These are phyloP conservation scores for Perkinsus olseni DNA, from an alignment of 169 alveolate species.

Conservation along the genomic window DNA sequence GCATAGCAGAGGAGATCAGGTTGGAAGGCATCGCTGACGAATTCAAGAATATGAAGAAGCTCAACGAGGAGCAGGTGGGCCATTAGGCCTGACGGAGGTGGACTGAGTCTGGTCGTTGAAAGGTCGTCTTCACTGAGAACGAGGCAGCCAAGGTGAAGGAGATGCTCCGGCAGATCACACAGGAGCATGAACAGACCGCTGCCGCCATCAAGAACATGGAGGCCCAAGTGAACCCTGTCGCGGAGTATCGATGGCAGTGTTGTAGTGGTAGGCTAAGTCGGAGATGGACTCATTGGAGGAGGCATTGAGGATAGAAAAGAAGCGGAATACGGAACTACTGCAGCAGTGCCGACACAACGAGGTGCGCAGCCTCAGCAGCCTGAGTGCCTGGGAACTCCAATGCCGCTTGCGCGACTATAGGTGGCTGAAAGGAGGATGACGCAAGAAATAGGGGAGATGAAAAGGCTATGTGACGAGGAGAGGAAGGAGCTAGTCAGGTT, in stretches of 20 bases:
- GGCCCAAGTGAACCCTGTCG: background rate
- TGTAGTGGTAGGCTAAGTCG: background rate
- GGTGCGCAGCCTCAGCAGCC: no score
- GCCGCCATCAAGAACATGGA: background rate
- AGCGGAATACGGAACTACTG: background rate
- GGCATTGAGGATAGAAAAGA: background rate
- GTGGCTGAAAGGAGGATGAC: background rate
- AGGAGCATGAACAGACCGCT: background rate
- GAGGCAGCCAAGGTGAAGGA: background rate
- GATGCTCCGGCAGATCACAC: background rate
- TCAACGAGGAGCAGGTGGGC: background rate
- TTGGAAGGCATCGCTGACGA: background rate
- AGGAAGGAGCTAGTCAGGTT: background rate
- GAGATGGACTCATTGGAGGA: background rate
- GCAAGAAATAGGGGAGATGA: background rate
- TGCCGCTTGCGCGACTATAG: background rate
- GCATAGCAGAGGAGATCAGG: background rate
- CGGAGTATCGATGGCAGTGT: background rate
- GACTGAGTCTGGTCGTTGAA: background rate
- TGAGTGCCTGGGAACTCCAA: background rate
- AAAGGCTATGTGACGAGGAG: background rate
- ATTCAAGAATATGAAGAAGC: background rate
- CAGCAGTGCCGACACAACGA: background rate
- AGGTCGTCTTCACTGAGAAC: background rate
- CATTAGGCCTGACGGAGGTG: background rate